Conservation (phyloP, 2,329 filamentous ascomycete species). For the Thyridium curvatum region DNA sequence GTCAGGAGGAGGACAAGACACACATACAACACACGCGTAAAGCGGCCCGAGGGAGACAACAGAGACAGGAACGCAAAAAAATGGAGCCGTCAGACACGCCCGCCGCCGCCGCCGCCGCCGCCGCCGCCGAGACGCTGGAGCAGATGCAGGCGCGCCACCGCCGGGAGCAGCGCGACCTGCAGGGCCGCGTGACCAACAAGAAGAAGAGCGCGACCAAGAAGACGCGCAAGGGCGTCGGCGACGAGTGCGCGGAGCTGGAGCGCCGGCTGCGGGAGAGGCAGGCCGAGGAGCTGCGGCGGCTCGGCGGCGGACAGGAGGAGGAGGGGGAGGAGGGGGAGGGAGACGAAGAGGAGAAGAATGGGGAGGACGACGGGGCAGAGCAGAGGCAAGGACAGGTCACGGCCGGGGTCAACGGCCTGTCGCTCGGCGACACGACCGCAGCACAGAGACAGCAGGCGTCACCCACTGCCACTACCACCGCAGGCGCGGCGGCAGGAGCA, state of each 20-base stretch:
- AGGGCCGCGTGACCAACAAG: constrained; percentile 82
- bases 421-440: background rate
- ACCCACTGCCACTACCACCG: constrained; percentile 10
- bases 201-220: constrained; percentile 95
- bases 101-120: too few species aligned
- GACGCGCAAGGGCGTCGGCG: constrained; percentile 67
- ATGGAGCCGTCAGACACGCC: too few species aligned
- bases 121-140: constrained; percentile 57
- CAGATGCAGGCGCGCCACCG: constrained; percentile 74
- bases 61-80: background rate
- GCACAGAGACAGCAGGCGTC: constrained; percentile 5
- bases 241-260: constrained; percentile 70
- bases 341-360: constrained; percentile 5
- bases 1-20: too few species aligned
- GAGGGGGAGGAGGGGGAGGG: constrained; percentile 13
- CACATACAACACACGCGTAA: too few species aligned
- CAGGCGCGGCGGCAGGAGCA: constrained; percentile 10
- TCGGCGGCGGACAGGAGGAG: constrained; percentile 21
- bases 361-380: constrained; percentile 10
- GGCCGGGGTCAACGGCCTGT: background rate
- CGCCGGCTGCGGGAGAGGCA: constrained; percentile 61
- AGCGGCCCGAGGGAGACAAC: background rate
- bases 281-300: constrained; percentile 46
- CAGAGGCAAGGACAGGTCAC: constrained; percentile 6
- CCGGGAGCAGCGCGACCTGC: constrained; percentile 82